phyloP scores from a whole-genome alignment of 305 asterid species.

The Fraxinus sp. region DNA sequence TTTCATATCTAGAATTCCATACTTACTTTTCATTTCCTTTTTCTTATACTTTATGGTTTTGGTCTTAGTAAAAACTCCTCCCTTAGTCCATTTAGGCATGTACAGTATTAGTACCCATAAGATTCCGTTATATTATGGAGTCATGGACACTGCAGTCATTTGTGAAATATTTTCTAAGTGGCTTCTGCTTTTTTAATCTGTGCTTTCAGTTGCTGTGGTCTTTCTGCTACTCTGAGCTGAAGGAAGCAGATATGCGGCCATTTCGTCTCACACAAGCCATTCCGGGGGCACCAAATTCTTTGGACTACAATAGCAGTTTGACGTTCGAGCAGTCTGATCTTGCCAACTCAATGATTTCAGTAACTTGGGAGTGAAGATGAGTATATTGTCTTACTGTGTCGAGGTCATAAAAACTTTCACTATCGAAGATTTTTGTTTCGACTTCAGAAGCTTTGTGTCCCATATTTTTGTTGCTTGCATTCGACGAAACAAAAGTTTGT shows the following conservation, averaged over 20 bases:
- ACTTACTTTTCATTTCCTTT: not conserved
- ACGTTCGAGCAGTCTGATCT: conserved; percentile 75
- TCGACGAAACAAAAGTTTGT: conserved; percentile 15
- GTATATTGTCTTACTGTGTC: not conserved
- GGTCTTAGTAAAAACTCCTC: not conserved
- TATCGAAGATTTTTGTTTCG: conserved; percentile 17
- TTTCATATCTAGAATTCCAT: not conserved
- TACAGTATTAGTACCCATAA: not conserved
- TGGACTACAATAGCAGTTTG: conserved; percentile 46
- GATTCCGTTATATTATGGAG: not conserved
- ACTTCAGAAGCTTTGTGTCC: conserved; percentile 6
- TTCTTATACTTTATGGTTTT: not conserved
- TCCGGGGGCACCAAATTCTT: conserved; percentile 59
- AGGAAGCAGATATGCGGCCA: conserved; percentile 50
- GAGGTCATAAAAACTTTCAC: conserved; percentile 9
- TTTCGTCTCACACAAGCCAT: conserved; percentile 74
- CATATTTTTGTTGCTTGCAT: conserved; percentile 5
- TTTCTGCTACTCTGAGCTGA: conserved; percentile 68
- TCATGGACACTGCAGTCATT: not conserved
- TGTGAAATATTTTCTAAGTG: not conserved
- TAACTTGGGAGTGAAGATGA: conserved; percentile 63
- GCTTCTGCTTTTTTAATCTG: conserved; percentile 12
- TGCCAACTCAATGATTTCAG: conserved; percentile 78
- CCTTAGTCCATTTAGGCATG: not conserved
- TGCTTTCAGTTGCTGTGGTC: conserved; percentile 76